Evolutionary conservation across 1,139 yeast species (phyloP), one percentile per base, ranked within the genome.

Genomic region (Ogataea hybrid): DNA sequence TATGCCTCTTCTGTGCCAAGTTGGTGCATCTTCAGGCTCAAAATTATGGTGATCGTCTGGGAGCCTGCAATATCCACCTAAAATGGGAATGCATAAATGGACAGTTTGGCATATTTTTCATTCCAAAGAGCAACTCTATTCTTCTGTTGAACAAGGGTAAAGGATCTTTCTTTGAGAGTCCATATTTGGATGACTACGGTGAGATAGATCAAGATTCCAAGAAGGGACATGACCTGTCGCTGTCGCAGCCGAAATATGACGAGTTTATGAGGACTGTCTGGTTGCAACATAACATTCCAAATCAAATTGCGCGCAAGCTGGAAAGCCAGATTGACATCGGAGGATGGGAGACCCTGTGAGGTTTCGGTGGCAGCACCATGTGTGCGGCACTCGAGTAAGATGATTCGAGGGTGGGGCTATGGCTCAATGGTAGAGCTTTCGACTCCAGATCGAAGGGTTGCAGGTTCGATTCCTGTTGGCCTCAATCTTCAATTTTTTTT

Each of bases 391-490:
- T 25, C 6, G 14, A 15, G 22, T 4, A 25, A 40, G 25, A 27
- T 7, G 9, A 28, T 27, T 28, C 23, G 46, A 41, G 47, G 71
- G 57, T 65, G 87, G 79, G 79, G 88, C 86, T 83, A 86, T 81
- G 87, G 88, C 89, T 82, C 89, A 81, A 82, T 81, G 89, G 89
- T 80, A 81, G 89, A 81, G 88, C 87, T 79, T 81, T 81, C 81
- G 89, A 82, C 81, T 83, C 88, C 88, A 81, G 75, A 50, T 62
- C 71, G 67, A 68, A 64, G 63, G 71, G 71, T 62, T 67, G 71
- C 71, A 67, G 71, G 71, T 67, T 67, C 71, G 70, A 67, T 64
- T 64, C 71, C 71, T 66, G 70, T 66, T 66, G 64, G 68, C 69
- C 67, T 67, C 69, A 68, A 29, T 42, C 44, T 44, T 44, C 44